Percentiles rank a stretch among this genome's conserved stretches.
phyloP scores from a whole-genome alignment of 345 rosid species.

The Camelina sativa region DNA sequence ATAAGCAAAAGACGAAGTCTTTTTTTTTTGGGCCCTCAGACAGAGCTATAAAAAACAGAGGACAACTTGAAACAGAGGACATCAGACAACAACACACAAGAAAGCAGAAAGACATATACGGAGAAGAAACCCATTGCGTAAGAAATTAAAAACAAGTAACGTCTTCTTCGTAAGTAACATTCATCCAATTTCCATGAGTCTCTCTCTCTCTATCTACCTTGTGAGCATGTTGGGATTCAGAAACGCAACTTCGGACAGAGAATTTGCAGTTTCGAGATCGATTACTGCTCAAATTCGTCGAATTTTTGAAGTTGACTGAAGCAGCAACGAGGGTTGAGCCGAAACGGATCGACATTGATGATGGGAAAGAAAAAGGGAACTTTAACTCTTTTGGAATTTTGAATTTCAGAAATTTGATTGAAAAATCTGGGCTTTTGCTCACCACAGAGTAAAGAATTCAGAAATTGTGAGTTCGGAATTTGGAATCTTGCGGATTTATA shows the following conservation, averaged over 20 bases:
- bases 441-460: conserved; percentile 19
- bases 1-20: background rate
- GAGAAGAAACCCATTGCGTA: conserved; percentile 30
- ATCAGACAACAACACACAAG: conserved; percentile 13
- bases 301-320: conserved; percentile 36
- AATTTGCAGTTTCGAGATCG: conserved; percentile 51
- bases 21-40: background rate
- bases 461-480: conserved; percentile 20
- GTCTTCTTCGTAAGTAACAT: conserved; percentile 9
- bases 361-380: background rate
- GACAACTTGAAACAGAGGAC: conserved; percentile 11
- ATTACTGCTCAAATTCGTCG: conserved; percentile 30
- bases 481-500: conserved; percentile 35
- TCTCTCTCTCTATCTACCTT: conserved; percentile 48
- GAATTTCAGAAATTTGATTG: no score
- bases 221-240: conserved; percentile 47
- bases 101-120: conserved; percentile 8
- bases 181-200: conserved; percentile 26
- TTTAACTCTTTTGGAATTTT: background rate
- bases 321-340: conserved; percentile 41
- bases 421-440: conserved; percentile 32
- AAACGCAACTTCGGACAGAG: conserved; percentile 49
- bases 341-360: conserved; percentile 44
- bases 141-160: conserved; percentile 19
- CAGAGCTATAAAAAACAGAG: conserved; percentile 25